phyloP scores from a whole-genome alignment of 31 red algal species.

The Odonthalia washingtoniensis region DNA sequence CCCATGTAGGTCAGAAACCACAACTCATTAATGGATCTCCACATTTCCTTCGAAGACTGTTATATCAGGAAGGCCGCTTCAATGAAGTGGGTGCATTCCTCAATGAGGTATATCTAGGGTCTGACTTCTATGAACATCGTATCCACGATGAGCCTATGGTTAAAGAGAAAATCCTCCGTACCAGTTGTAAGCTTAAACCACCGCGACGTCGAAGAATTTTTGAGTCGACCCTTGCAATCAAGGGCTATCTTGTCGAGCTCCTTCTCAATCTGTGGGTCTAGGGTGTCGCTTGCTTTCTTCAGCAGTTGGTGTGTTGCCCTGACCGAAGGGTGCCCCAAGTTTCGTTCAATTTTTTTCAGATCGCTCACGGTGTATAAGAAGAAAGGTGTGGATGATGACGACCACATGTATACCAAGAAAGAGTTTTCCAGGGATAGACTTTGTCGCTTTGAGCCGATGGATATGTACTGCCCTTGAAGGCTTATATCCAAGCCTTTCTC shows the following conservation, averaged over 20 bases:
- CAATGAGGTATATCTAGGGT: neutral
- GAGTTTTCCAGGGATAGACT: neutral
- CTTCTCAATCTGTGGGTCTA: neutral
- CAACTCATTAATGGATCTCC: neutral
- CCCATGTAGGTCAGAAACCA: neutral
- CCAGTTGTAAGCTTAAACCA: neutral
- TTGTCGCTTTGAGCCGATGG: neutral
- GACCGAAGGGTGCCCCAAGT: neutral
- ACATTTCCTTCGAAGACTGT: neutral
- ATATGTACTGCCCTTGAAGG: neutral
- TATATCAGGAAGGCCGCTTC: neutral
- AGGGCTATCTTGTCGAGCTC: neutral
- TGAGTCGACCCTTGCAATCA: neutral
- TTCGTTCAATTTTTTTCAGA: neutral
- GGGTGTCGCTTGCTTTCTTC: neutral
- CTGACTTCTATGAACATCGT: neutral
- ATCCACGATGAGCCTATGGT: neutral
- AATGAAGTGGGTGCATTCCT: neutral
- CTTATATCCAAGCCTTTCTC: neutral
- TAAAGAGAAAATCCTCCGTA: neutral
- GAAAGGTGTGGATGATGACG: neutral
- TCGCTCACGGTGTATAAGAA: neutral
- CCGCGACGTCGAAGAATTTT: neutral
- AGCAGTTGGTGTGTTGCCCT: neutral
- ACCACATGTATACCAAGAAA: neutral